phyloP scores from a whole-genome alignment of 2,329 filamentous ascomycete genomes.

The Alternaria dauci region DNA sequence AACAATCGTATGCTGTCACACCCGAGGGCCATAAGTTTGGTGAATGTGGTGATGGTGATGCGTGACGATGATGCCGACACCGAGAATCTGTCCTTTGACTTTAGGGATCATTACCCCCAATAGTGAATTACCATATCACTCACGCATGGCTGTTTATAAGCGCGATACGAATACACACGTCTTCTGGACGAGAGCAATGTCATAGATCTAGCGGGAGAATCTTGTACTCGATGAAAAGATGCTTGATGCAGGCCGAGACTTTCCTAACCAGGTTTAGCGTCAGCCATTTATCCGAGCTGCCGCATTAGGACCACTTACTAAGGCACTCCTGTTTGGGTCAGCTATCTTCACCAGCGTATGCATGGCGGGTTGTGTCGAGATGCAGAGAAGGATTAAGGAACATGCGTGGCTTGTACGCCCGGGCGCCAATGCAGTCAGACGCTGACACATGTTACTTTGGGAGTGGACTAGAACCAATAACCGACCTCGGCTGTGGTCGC shows the following conservation, averaged over 20 bases:
- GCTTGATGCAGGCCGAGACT: background rate
- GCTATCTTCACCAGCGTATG: background rate
- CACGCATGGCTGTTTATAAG: too few species aligned
- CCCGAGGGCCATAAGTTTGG: too few species aligned
- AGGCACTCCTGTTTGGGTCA: background rate
- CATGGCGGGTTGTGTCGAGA: background rate
- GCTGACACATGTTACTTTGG: background rate
- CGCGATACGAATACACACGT: too few species aligned
- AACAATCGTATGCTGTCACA: too few species aligned
- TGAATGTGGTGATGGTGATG: too few species aligned
- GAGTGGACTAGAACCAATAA: background rate
- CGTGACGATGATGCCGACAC: too few species aligned
- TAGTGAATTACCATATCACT: too few species aligned
- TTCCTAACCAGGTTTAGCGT: constrained; percentile 3
- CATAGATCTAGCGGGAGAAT: background rate
- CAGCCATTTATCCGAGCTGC: background rate
- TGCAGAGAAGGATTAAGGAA: background rate
- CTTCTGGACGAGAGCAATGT: too few species aligned
- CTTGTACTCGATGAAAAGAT: background rate
- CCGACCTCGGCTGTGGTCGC: background rate
- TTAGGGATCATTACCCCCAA: too few species aligned
- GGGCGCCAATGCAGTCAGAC: background rate
- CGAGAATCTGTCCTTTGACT: too few species aligned
- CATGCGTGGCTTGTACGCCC: background rate
- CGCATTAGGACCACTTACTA: background rate